Evolutionary conservation across 1,284 basidiomycete species (phyloP), one percentile per base, ranked within the genome.

Genomic region (Phenoliferia sp.): DNA sequence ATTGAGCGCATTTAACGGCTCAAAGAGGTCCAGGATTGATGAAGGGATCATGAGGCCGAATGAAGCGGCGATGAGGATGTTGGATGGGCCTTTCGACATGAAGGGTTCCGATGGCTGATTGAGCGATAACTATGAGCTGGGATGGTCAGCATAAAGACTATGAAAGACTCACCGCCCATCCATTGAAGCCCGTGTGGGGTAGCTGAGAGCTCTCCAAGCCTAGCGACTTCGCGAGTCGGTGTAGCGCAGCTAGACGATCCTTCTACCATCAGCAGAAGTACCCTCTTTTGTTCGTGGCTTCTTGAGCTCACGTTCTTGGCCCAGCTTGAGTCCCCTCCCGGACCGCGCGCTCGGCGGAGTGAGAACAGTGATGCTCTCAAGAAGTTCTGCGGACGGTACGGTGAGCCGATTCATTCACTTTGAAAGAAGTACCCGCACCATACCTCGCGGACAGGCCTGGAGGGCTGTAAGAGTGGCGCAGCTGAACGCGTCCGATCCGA

Each of bases 1-100:
- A 76, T 98, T 97, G 54, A 99, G 81, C n/a, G 88, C 81, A 62
- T 87, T 85, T 1, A 80, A 78, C 0, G 83, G 82, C 0, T 79
- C 80, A 74, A 96, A 96, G 33, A 83, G 80, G n/a, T 82, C 76
- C 3, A 96, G 85, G 56, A 93, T 80, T 0, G 80, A 73, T 2
- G 83, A 78, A 0, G 92, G 87, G 29, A 97, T 84, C 69, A 97
- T 90, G 62, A 92, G 88, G 0, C 94, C 94, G 75, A 97, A 97
- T 0, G 94, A 96, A 12, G 92, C 93, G 0, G 93, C 95, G 4
- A 98, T 74, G 9, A 98, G 83, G 15, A 97, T 19, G 22, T 64
- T 66, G 10, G n/a, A 52, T 1, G 64, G 32, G 0, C 61, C 64
- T 3, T 64, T 61, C 7, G 60, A 26, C 29, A 16, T 33, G 28